These are phyloP conservation scores for Panellus pusillus DNA, from an alignment of 768 basidiomycete genomes.

Conservation along the genomic window DNA sequence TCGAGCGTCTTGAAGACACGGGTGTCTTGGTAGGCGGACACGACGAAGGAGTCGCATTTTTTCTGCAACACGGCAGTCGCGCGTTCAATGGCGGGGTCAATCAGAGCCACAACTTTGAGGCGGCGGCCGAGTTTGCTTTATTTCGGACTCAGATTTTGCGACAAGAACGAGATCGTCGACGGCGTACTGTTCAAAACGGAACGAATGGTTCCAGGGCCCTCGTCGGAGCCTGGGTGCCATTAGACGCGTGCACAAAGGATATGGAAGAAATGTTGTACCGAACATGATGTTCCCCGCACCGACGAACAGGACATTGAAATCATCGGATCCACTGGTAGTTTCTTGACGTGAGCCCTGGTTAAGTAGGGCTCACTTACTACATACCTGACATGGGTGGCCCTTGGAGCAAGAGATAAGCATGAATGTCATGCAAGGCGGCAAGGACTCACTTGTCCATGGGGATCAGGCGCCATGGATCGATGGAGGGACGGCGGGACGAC, in stretches of 20 bases:
- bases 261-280: conserved; percentile 42
- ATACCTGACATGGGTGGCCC: too few relatives aligned
- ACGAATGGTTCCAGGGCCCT: conserved; percentile 92
- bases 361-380: too few relatives aligned
- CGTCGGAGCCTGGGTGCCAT: conserved; percentile 63
- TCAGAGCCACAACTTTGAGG: conserved; percentile 92
- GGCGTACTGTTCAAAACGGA: conserved; percentile 85
- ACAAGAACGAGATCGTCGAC: conserved; percentile 10
- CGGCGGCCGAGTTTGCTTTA: conserved; percentile 89
- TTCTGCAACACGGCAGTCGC: conserved; percentile 78
- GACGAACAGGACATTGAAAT: conserved; percentile 93
- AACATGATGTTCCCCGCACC: conserved; percentile 99
- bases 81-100: conserved; percentile 87
- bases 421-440: conserved; percentile 1
- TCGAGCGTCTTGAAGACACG: conserved; percentile 82
- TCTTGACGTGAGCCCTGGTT: too few relatives aligned
- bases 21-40: conserved; percentile 89
- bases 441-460: conserved; percentile 74
- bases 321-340: conserved; percentile 53
- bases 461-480: conserved; percentile 73
- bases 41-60: conserved; percentile 92
- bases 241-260: conserved; percentile 3
- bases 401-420: not conserved
- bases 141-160: conserved; percentile 12
- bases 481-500: conserved; percentile 66